Base-by-base conservation (phyloP, 805 yeast genomes). In the Saccharomycopsis olivae region DNA sequence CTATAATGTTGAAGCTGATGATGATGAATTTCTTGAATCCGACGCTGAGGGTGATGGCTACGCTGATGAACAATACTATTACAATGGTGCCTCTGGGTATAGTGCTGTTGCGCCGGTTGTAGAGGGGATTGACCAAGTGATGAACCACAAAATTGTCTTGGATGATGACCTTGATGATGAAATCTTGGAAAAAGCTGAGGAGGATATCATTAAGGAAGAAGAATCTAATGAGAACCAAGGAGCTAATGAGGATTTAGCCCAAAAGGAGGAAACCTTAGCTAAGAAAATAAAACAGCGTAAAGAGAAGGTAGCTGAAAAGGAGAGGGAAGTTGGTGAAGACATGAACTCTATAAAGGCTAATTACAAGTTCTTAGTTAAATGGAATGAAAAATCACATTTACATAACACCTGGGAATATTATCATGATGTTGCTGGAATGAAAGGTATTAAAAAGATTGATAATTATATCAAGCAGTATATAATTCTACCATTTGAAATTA, bases 381-480 rank as follows among this genome's bases (percentile, higher is more conserved):
- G 99, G 98, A 67, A 72, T 15, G 84, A 73, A 39, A 67, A 75
- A 47, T 83, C 96, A 11, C 97, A 92, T 62, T 66, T 92, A 47
- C 99, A 92, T 61, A 92, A 89, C 58, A 79, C 95, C 0, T 92
- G 96, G 96, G 95, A 88, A 56, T 57, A 72, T 2, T 87, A 80
- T 60, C 61, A 59, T 10, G 57, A 61, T 2, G 53, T 78, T 37
- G 70, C 69, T 34, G 60, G 63, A 5, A 58, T 66, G 46, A 78
- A 78, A 55, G 98, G 99, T 32, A 66, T 73, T 50, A 84, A 94
- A 57, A 78, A 80, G 49, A 71, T 92, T 16, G 97, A 89, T 45
- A 92, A 92, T 60, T 92, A 87, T 59, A 80, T 88, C 55, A 82
- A 79, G 53, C 86, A 80, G 51, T 75, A 62, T 53, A 75, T 92